Evolutionary conservation across 2,329 filamentous ascomycete genomes (phyloP).

Genomic region (Sarocladium kiliense): DNA sequence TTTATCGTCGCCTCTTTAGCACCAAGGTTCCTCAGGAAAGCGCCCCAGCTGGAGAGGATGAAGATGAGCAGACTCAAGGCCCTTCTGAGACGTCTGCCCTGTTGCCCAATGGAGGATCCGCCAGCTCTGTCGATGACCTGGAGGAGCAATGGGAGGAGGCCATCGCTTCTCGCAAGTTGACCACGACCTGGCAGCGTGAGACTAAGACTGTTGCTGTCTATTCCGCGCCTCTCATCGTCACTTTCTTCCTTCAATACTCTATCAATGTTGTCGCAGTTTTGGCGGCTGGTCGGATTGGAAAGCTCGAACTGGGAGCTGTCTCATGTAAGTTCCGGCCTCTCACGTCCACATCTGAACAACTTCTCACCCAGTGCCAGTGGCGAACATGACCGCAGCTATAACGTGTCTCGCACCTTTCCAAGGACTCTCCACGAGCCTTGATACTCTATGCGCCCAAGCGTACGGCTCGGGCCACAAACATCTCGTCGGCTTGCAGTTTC

Average conservation of each 20-base stretch:
- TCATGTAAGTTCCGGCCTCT: conserved; percentile 25
- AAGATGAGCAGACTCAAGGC: conserved; percentile 16
- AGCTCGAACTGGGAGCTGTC: conserved; percentile 44
- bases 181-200: conserved; percentile 89
- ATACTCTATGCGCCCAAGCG: conserved; percentile 90
- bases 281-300: conserved; percentile 70
- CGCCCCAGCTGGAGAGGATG: conserved; percentile 36
- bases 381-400: conserved; percentile 75
- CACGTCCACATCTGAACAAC: neutral
- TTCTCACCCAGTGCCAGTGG: conserved; percentile 24
- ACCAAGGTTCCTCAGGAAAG: conserved; percentile 40
- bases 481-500: conserved; percentile 77
- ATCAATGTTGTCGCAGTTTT: conserved; percentile 80
- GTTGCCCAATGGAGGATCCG: conserved; percentile 16
- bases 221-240: conserved; percentile 62
- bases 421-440: conserved; percentile 82
- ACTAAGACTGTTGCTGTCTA: conserved; percentile 73
- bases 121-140: conserved; percentile 28
- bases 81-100: conserved; percentile 36
- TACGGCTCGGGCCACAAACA: conserved; percentile 89
- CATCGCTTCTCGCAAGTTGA: conserved; percentile 72
- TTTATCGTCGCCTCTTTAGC: conserved; percentile 49
- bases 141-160: conserved; percentile 81
- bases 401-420: conserved; percentile 73
- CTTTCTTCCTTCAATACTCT: conserved; percentile 77